A percentile compares a stretch with the other conserved stretches of the same genome.
Conservation (phyloP, 768 basidiomycete genomes). For the Russula dissimulans region DNA sequence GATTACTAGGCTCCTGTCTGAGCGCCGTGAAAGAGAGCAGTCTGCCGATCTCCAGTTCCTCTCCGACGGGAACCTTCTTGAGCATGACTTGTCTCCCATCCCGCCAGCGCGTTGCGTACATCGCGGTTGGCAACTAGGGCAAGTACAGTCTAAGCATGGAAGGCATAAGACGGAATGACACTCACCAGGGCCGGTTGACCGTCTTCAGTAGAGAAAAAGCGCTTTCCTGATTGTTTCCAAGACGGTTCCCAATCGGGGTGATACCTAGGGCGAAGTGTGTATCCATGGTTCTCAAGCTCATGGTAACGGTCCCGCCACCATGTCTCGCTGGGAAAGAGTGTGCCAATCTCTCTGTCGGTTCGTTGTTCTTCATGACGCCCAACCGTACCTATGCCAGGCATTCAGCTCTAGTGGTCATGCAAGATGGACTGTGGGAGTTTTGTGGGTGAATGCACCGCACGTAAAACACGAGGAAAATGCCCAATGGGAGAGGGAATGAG, state of each 20-base stretch:
- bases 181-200: conserved; percentile 2
- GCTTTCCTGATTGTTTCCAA: background rate
- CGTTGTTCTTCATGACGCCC: background rate
- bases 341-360: background rate
- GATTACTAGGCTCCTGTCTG: background rate
- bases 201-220: background rate
- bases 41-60: background rate
- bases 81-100: conserved; percentile 18
- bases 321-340: conserved; percentile 1
- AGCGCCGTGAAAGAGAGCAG: conserved; percentile 4
- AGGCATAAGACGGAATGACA: background rate
- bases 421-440: background rate
- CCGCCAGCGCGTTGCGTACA: conserved; percentile 12
- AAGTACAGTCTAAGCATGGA: background rate
- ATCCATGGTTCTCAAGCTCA: conserved; percentile 1
- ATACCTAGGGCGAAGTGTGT: conserved; percentile 6
- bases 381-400: background rate
- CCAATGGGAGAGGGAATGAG: too few species aligned
- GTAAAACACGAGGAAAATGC: background rate
- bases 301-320: conserved; percentile 10
- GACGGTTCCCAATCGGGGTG: background rate
- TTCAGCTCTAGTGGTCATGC: background rate
- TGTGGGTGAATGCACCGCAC: background rate
- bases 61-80: conserved; percentile 7
- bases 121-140: background rate